A percentile compares a stretch with the other conserved stretches of the same genome.
Evolutionary conservation across 1,139 yeast species (phyloP).

Genomic region (Debaryomyces sp.): DNA sequence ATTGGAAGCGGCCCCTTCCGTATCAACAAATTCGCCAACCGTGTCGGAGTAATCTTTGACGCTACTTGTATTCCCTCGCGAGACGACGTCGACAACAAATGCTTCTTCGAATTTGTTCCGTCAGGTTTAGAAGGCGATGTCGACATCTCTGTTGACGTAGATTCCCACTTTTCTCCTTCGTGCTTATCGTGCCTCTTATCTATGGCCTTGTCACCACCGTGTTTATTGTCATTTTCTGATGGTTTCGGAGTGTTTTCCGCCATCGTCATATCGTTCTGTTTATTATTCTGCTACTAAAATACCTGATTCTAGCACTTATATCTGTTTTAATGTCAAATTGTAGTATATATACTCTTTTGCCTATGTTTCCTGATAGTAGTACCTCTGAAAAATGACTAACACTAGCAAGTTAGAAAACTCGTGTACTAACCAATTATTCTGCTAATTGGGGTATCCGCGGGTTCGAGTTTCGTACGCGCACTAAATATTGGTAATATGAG

Average conservation of each 20-base stretch:
- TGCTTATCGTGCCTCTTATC: slow-evolving; percentile 3
- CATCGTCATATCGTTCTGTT: neutral
- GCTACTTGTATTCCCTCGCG: slow-evolving; percentile 92
- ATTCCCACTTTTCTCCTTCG: neutral
- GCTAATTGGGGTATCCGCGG: neutral
- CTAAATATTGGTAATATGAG: neutral
- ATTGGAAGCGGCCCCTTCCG: slow-evolving; percentile 88
- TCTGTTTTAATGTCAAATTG: neutral
- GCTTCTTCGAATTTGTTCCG: slow-evolving; percentile 18
- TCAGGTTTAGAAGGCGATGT: slow-evolving; percentile 3
- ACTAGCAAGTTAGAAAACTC: neutral
- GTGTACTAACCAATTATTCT: neutral
- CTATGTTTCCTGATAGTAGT: neutral
- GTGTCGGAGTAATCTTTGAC: slow-evolving; percentile 77
- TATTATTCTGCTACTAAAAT: neutral
- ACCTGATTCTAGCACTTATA: neutral
- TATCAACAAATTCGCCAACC: slow-evolving; percentile 68
- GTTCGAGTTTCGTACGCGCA: neutral
- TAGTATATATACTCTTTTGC: neutral
- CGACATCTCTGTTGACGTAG: neutral
- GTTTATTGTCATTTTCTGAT: neutral
- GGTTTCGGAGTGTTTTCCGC: slow-evolving; percentile 5
- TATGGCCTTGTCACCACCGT: neutral
- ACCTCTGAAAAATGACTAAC: slow-evolving; percentile 2
- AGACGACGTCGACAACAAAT: slow-evolving; percentile 70